Base-by-base conservation (phyloP, 2,329 filamentous ascomycete species). In the Colletotrichum viniferum region DNA sequence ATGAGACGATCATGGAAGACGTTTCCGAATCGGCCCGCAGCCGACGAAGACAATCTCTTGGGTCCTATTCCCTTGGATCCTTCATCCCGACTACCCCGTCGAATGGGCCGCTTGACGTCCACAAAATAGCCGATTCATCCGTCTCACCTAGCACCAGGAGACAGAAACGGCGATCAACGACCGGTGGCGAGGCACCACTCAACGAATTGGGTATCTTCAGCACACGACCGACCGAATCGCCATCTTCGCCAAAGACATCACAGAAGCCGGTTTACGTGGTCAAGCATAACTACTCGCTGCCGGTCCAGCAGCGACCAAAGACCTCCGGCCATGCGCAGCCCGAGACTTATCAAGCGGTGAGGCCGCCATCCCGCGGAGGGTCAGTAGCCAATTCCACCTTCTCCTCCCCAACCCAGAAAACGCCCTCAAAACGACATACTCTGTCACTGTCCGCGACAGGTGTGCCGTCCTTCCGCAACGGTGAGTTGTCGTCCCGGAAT, bases 261-360 rank as follows among this genome's bases (percentile, higher is more conserved):
- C 78, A 79, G 2, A 80, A 80, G 26, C 79, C 79, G 2, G 75
- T 79, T n/a, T 60, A 78, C 28, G 68, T 79, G 12, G 77, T 77
- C 7, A 80, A 78, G 38, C 71, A 74, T 18, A 77, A 77, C n/a
- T 78, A 78, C 24, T 77, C 77, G 26, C 55, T 77, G 38, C 77
- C 77, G 5, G 63, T 74, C 5, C 72, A 75, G 38, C 72, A 76
- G 61, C 56, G 75, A 2, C 75, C 67, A 7, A 77, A 68, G 21
- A 72, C 72, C 7, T 71, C 74, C 21, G 66, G 61, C 43, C 65
- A 70, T 12, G n/a, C 30, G 24, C 36, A 43, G n/a, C 43, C 32
- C 24, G 74, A 76, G 36, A 58, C 60, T n/a, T 73, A 52, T 16
- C 69, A 68, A 43, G 63, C 38, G 70, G 64, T 34, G 70, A 76